Evolutionary conservation across 2,329 filamentous ascomycete species (phyloP), one percentile per base, ranked within the genome.

Genomic region (Colletotrichum sp.): DNA sequence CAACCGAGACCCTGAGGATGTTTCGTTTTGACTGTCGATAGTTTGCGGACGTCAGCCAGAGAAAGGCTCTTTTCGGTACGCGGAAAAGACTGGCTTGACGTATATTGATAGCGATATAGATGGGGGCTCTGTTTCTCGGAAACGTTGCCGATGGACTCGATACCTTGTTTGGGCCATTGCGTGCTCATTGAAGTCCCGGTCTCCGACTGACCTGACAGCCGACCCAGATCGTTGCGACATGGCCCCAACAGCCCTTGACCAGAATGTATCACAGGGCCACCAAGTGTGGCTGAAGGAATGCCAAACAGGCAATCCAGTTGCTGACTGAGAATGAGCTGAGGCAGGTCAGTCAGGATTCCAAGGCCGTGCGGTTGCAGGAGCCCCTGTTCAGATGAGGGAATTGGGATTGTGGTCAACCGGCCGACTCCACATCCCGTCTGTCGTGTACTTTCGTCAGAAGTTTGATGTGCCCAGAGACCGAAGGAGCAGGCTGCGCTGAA

Each of bases 1-100:
- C 57, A 70, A 57, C 55, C 26, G 28, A 70, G 12, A 63, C 28
- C 57, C 57, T n/a, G 24, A 32, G n/a, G n/a, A 62, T 26, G 68
- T 63, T 70, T 70, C 28, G 68, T 62, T 70, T 70, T 15, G 15
- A 49, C 39, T 63, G 57, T 70, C 57, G n/a, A 63, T 70, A 70
- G 57, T 63, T 24, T 49, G 24, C 13, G 30, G 32, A 34, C n/a
- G 34, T 63, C 68, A 32, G 62, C 68, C 57, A 70, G n/a, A 26
- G n/a, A 26, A 62, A 18, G 24, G 15, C 18, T 15, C 12, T 24
- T 18, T 32, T 8, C 30, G 68, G 68, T 30, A 49, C 68, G 57
- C 26, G 18, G n/a, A 57, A 70, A 32, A 52, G 36, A 36, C 36
- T 70, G 13, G 18, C 26, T 28, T 69, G 52, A 49, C 21, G 28